Evolutionary conservation across 2,329 filamentous ascomycete species (phyloP), one percentile per base, ranked within the genome.

Genomic region (Xylaria sp.): DNA sequence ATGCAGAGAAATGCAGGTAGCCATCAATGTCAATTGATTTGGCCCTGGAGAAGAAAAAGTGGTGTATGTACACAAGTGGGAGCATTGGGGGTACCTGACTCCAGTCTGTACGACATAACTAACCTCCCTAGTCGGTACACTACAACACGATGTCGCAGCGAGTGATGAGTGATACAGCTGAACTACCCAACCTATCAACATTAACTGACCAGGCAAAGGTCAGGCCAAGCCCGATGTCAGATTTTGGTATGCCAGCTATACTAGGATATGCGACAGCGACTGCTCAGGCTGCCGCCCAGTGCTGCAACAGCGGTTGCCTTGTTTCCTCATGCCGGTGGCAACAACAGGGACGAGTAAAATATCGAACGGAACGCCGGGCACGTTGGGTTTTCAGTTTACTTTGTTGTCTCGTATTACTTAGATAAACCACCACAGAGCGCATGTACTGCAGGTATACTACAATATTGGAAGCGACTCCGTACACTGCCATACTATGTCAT

Each of bases 161-260:
- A 36, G 50, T 32, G 45, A 48, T 53, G 36, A 36, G 50, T 32
- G 45, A 48, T 53, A 45, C 32, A 61, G 48, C 48, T 21, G 58
- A 50, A 24, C 36, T 24, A 30, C 34, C 47, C 47, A 12, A 14
- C 39, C 39, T 42, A 42, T 17, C 39, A 27, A n/a, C 54, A 17
- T 36, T 47, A 55, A 50, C 47, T 45, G 36, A 36, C 39, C 50
- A 61, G 59, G 32, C 36, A 32, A 32, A 11, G 7, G n/a, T 3
- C 36, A 45, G 19, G 60, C 48, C 36, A 62, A 50, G 59, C 32
- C 59, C 59, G 50, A 36, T 51, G 64, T 59, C 64, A 67, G 64
- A 62, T 59, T 47, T 67, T 53, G 48, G 64, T 53, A 32, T 42
- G 39, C 39, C 39, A 42, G 39, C 12, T 42, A 42, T 42, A 11